Conservation (phyloP, 345 rosid species). For the Gossypium stocksii region DNA sequence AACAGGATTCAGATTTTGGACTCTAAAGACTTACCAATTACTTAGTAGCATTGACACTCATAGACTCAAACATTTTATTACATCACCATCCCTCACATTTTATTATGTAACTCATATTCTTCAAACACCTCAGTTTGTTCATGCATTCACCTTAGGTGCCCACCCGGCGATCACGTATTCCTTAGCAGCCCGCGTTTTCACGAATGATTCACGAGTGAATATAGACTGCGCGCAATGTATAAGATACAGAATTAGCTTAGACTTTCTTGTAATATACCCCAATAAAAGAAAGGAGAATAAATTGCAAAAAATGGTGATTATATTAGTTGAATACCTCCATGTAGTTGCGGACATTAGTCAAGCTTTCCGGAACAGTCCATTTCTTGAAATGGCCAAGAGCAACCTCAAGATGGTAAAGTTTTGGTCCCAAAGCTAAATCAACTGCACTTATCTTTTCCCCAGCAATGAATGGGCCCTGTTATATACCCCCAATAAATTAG, state of each 20-base stretch:
- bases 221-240: background rate
- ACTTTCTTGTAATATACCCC: background rate
- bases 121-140: slow-evolving; percentile 27
- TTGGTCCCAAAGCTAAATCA: slow-evolving; percentile 86
- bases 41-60: background rate
- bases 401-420: slow-evolving; percentile 79
- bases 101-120: background rate
- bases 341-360: slow-evolving; percentile 57
- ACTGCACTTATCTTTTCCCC: slow-evolving; percentile 67
- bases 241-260: background rate
- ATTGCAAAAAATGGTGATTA: background rate
- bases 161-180: slow-evolving; percentile 76
- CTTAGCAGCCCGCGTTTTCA: slow-evolving; percentile 57
- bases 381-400: slow-evolving; percentile 84
- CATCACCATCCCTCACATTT: background rate
- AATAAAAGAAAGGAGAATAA: background rate
- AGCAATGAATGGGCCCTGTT: slow-evolving; percentile 73
- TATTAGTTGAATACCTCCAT: slow-evolving; percentile 35
- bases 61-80: slow-evolving; percentile 13
- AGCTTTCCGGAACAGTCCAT: slow-evolving; percentile 68
- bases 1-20: no score
- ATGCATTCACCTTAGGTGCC: slow-evolving; percentile 74
- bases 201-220: slow-evolving; percentile 60
- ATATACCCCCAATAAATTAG: background rate
- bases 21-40: background rate